These are phyloP conservation scores for Hansenula anomala DNA, from an alignment of 1,139 yeast genomes.

Conservation along the genomic window DNA sequence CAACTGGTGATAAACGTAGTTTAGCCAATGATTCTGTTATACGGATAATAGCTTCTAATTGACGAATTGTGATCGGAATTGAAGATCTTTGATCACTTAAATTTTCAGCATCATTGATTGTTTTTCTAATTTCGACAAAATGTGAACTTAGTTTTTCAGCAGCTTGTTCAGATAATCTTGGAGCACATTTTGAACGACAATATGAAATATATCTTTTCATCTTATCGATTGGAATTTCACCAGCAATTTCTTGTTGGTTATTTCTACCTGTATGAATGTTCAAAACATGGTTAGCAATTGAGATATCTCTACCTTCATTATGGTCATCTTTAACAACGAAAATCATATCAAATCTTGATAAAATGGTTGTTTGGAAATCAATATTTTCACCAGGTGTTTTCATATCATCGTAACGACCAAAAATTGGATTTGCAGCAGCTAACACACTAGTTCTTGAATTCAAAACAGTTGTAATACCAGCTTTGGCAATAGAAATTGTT, in stretches of 20 bases:
- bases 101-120: constrained; percentile 75
- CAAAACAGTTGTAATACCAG: constrained; percentile 94
- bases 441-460: constrained; percentile 94
- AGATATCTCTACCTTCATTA: constrained; percentile 76
- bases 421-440: constrained; percentile 97
- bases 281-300: constrained; percentile 94
- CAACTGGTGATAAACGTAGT: constrained; percentile 75
- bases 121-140: constrained; percentile 85
- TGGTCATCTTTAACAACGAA: constrained; percentile 96
- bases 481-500: constrained; percentile 98
- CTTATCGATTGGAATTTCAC: constrained; percentile 84
- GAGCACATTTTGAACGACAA: constrained; percentile 88
- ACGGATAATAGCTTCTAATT: constrained; percentile 94
- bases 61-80: constrained; percentile 96
- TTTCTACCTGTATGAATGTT: constrained; percentile 81
- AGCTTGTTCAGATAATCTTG: constrained; percentile 85
- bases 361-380: constrained; percentile 93
- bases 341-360: constrained; percentile 98
- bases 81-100: constrained; percentile 87
- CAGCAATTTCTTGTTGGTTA: constrained; percentile 50
- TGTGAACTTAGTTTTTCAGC: constrained; percentile 90
- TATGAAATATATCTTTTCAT: constrained; percentile 93
- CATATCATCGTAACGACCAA: constrained; percentile 93
- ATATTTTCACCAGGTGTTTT: constrained; percentile 97
- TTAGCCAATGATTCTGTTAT: constrained; percentile 94